Base-by-base conservation (phyloP, 331 rosid genomes). In the Malus hybrid region DNA sequence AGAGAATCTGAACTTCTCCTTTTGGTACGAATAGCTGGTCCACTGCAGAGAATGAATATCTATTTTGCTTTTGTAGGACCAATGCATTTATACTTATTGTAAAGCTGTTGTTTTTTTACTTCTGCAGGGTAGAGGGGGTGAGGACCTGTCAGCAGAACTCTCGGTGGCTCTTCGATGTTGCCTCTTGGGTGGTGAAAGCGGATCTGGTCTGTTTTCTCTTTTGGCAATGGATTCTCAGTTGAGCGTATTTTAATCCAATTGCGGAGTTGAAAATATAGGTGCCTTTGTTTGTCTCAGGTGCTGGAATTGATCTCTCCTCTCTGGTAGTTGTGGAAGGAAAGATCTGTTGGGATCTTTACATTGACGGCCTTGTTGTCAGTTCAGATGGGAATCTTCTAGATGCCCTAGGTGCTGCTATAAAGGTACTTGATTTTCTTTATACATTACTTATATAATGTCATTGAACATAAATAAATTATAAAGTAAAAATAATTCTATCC, bases 381-480 rank as follows among this genome's bases (percentile, higher is more conserved):
- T 88, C 94, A 46, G 97, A 93, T 61, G 97, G 98, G 56, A 91
- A 93, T 88, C 83, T 90, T 75, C 87, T 93, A 78, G 98, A 93
- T 70, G 91, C 96, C 70, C 79, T 90, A 3, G 93, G 94, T 13
- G 96, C 97, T 78, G 96, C 98, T 72, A 86, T 93, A 66, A 93
- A 91, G 98, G 98, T 93, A 85, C 70, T 42, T 54, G 33, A 16
- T 73, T 7, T 7, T 67, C 61, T 56, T 73, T 66, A 24, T 16
- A 22, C 14, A 32, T 56, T 50, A 18, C 7, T 24, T 19, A 3
- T 39, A 24, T 15, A 42, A 9, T 9, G 44, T 65, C 52, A 27
- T 19, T 52, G 64, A 69, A 19, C 18, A 69, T 27, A 20, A 69
- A 46, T 46, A 24, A 27, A 69, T 20, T 18, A 44, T 12, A 39